Evolutionary conservation across 1,139 yeast species (phyloP).

Genomic region (Lodderomyces beijingensis): DNA sequence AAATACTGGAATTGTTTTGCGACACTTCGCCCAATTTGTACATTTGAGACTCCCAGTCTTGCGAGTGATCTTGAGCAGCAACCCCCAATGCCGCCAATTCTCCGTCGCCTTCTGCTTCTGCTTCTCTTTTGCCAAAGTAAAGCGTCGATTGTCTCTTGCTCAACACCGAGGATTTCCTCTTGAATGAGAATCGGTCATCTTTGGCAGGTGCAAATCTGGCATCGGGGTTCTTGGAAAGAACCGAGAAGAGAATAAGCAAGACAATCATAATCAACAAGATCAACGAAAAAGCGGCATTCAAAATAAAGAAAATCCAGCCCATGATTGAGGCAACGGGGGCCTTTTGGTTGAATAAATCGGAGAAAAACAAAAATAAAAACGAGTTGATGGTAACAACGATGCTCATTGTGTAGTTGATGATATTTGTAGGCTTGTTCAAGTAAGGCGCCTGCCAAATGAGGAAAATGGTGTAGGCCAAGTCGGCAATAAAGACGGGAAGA

Average conservation of each 20-base stretch:
- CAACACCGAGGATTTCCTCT: conserved; percentile 44
- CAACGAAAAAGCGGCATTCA: conserved; percentile 74
- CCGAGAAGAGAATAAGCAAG: conserved; percentile 50
- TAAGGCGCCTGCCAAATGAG: conserved; percentile 60
- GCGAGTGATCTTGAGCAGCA: conserved; percentile 69
- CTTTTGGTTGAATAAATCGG: conserved; percentile 67
- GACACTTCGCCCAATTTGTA: conserved; percentile 42
- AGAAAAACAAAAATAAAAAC: conserved; percentile 68
- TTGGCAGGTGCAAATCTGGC: conserved; percentile 77
- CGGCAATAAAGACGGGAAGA: conserved; percentile 59
- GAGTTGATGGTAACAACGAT: conserved; percentile 66
- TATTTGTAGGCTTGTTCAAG: conserved; percentile 68
- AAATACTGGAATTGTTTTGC: conserved; percentile 3
- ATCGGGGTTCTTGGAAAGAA: conserved; percentile 74
- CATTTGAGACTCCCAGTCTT: conserved; percentile 68
- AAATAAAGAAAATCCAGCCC: conserved; percentile 76
- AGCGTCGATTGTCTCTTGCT: conserved; percentile 4
- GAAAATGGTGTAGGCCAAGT: conserved; percentile 56
- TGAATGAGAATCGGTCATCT: conserved; percentile 83
- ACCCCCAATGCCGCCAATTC: conserved; percentile 64
- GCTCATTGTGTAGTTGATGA: conserved; percentile 59
- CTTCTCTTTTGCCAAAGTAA: neutral
- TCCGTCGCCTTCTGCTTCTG: conserved; percentile 26
- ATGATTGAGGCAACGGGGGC: conserved; percentile 65
- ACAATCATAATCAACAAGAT: conserved; percentile 59